phyloP scores from a whole-genome alignment of 305 asterid species.

The Rubia tinctorum region DNA sequence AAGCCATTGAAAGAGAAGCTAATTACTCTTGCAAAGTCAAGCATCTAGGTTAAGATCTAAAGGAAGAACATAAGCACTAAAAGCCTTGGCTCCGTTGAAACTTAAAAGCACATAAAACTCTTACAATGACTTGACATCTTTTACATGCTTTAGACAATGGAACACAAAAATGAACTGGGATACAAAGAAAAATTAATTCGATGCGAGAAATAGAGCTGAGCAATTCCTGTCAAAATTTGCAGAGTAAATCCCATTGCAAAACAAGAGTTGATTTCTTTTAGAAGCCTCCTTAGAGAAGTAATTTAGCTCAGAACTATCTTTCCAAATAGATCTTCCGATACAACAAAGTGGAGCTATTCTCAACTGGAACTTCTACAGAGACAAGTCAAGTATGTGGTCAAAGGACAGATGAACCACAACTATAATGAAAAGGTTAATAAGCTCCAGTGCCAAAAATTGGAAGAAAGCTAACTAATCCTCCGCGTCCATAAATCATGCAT shows the following conservation, averaged over 20 bases:
- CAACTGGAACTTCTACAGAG: slow-evolving; percentile 1
- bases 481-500: background rate
- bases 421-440: background rate
- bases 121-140: background rate
- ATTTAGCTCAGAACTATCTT: background rate
- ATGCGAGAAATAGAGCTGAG: background rate
- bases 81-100: background rate
- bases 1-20: background rate
- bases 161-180: background rate
- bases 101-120: background rate
- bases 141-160: background rate
- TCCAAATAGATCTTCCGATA: background rate
- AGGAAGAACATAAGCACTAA: background rate
- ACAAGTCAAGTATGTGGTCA: background rate
- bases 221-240: slow-evolving; percentile 11
- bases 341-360: background rate
- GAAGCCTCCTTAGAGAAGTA: background rate
- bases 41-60: background rate
- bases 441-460: background rate
- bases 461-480: background rate
- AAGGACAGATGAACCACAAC: background rate
- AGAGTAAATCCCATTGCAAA: background rate
- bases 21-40: background rate
- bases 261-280: background rate
- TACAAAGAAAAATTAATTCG: background rate